Conservation (phyloP, 305 asterid species). For the Nicotiana rustica region DNA sequence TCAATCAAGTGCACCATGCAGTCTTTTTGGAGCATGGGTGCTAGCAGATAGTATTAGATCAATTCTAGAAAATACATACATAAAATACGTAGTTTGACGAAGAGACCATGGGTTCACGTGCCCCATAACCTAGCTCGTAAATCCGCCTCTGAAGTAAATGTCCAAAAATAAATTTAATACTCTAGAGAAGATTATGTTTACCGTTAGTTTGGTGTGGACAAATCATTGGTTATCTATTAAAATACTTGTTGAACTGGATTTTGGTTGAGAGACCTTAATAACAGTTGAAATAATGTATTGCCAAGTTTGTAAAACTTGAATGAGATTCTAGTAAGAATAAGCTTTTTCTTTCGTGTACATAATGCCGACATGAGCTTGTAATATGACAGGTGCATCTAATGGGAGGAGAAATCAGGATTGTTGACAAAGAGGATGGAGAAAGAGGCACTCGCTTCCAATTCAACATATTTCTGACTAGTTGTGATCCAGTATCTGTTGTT, state of each 20-base stretch:
- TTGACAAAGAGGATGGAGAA: slow-evolving; percentile 48
- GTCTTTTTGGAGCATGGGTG: too few relatives aligned
- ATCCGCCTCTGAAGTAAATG: neutral
- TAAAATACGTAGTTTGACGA: too few relatives aligned
- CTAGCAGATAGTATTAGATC: too few relatives aligned
- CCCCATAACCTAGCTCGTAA: too few relatives aligned
- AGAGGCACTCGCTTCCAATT: slow-evolving; percentile 51
- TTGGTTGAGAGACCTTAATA: neutral
- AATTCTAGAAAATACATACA: too few relatives aligned
- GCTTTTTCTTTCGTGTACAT: neutral
- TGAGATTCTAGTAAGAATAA: neutral
- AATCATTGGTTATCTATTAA: neutral
- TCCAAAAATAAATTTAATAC: neutral
- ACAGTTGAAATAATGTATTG: neutral
- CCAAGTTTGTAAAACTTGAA: neutral
- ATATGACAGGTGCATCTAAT: slow-evolving; percentile 42
- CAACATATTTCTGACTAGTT: slow-evolving; percentile 38
- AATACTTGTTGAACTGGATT: neutral
- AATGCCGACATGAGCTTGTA: neutral
- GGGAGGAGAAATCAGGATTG: slow-evolving; percentile 52
- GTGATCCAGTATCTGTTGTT: slow-evolving; percentile 18
- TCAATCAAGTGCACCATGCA: too few relatives aligned
- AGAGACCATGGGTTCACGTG: too few relatives aligned
- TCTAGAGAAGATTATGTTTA: neutral
- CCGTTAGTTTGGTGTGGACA: neutral